phyloP scores from a whole-genome alignment of 345 rosid genomes.

The Eucalyptus melliodora region DNA sequence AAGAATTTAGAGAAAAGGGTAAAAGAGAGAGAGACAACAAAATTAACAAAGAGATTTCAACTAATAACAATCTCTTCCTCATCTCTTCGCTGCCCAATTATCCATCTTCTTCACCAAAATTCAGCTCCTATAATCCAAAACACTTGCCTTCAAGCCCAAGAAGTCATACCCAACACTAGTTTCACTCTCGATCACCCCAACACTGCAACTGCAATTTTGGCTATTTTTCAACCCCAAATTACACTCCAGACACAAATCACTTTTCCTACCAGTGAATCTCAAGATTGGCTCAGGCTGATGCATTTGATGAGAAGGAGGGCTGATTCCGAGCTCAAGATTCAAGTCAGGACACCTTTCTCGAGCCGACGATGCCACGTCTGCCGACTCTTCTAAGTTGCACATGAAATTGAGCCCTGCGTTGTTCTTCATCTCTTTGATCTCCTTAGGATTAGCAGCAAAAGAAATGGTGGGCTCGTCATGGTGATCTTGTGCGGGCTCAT shows the following conservation, averaged over 20 bases:
- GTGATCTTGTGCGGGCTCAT: conserved; percentile 11
- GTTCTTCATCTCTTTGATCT: conserved; percentile 6
- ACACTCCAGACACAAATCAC: conserved; percentile 26
- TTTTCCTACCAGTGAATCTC: conserved; percentile 1
- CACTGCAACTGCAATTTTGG: conserved; percentile 38
- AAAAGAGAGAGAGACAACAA: not conserved
- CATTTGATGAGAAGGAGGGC: conserved; percentile 51
- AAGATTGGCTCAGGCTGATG: not conserved
- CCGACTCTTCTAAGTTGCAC: not conserved
- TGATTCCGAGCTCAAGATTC: conserved; percentile 82
- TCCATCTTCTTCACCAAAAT: not conserved
- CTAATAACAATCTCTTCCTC: not conserved
- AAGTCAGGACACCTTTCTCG: conserved; percentile 48
- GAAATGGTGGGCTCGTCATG: conserved; percentile 14
- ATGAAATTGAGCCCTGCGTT: not conserved
- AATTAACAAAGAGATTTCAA: not conserved
- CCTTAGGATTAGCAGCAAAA: conserved; percentile 1
- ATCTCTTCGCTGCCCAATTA: not conserved
- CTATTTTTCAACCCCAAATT: conserved; percentile 42
- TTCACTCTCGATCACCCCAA: not conserved
- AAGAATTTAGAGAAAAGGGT: not conserved
- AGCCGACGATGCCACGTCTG: not conserved
- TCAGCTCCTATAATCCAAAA: conserved; percentile 41
- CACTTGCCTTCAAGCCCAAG: conserved; percentile 61
- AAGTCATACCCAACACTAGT: conserved; percentile 47